Evolutionary conservation across 306 rosid species (phyloP).

Genomic region (Ziziphus jujuba): DNA sequence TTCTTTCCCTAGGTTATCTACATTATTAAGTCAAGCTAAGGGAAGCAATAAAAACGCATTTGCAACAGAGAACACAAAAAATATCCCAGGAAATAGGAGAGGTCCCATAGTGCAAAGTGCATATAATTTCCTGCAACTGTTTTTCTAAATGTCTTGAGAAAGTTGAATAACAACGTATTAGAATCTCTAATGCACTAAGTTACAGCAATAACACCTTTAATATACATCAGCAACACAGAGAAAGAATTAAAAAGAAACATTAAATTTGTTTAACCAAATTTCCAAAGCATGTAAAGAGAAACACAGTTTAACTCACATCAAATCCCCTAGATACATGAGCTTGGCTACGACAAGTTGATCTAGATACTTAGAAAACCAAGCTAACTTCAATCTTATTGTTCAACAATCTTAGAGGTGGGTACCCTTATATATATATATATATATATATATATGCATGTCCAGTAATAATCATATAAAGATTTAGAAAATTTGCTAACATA

Average conservation of each 20-base stretch:
- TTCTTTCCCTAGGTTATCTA: neutral
- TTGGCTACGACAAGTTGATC: neutral
- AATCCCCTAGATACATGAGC: neutral
- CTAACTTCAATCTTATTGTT: neutral
- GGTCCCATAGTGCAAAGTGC: neutral
- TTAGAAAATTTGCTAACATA: no score
- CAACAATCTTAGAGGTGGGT: neutral
- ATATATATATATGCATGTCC: neutral
- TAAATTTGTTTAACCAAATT: neutral
- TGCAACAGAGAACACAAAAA: neutral
- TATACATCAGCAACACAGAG: neutral
- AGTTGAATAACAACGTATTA: neutral
- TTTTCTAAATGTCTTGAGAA: neutral
- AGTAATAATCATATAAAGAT: no score
- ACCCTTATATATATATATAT: no score
- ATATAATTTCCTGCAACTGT: neutral
- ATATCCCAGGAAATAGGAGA: neutral
- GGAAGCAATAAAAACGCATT: neutral
- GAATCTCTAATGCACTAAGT: no score
- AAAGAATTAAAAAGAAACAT: neutral
- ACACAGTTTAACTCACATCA: neutral
- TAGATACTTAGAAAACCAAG: constrained; percentile 5
- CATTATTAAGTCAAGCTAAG: neutral
- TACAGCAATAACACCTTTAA: neutral
- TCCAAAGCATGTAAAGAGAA: neutral